These are phyloP conservation scores for Populus hybrid DNA, from an alignment of 441 rosid genomes.

Conservation along the genomic window DNA sequence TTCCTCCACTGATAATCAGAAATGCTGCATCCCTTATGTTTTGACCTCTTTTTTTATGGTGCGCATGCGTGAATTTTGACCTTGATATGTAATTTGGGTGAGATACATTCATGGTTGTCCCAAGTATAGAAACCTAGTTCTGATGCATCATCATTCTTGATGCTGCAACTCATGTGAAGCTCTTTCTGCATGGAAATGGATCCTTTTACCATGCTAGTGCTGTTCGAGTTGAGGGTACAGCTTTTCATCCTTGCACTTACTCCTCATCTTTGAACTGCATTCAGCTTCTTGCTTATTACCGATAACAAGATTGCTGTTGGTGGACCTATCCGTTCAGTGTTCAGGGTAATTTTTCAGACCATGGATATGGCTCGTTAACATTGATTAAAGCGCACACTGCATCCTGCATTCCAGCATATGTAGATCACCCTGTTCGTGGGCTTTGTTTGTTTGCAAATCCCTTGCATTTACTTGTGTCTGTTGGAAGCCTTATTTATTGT, in stretches of 20 bases:
- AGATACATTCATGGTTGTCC: neutral
- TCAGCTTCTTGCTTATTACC: slow-evolving; percentile 10
- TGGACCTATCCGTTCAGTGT: slow-evolving; percentile 13
- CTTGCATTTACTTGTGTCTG: slow-evolving; percentile 10
- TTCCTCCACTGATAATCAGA: slow-evolving; percentile 10
- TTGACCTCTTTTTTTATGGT: slow-evolving; percentile 7
- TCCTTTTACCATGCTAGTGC: slow-evolving; percentile 9
- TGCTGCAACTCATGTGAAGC: slow-evolving; percentile 4
- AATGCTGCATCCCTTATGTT: slow-evolving; percentile 14
- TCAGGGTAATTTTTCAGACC: slow-evolving; percentile 13
- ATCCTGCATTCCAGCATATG: slow-evolving; percentile 3
- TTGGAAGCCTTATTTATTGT: slow-evolving; percentile 21
- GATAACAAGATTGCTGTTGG: slow-evolving; percentile 6
- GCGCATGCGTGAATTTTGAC: slow-evolving; percentile 5
- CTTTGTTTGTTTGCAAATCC: neutral
- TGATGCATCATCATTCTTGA: neutral
- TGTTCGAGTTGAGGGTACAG: slow-evolving; percentile 14
- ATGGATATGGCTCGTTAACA: neutral
- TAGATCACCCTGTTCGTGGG: slow-evolving; percentile 11
- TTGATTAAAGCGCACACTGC: neutral
- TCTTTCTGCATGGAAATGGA: slow-evolving; percentile 19
- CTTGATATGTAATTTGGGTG: slow-evolving; percentile 5
- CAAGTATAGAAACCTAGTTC: neutral
- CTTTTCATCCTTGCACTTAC: neutral
- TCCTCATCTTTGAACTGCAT: slow-evolving; percentile 14